Evolutionary conservation across 1,284 basidiomycete species (phyloP).

Genomic region (Cutaneotrichosporon dermatis): DNA sequence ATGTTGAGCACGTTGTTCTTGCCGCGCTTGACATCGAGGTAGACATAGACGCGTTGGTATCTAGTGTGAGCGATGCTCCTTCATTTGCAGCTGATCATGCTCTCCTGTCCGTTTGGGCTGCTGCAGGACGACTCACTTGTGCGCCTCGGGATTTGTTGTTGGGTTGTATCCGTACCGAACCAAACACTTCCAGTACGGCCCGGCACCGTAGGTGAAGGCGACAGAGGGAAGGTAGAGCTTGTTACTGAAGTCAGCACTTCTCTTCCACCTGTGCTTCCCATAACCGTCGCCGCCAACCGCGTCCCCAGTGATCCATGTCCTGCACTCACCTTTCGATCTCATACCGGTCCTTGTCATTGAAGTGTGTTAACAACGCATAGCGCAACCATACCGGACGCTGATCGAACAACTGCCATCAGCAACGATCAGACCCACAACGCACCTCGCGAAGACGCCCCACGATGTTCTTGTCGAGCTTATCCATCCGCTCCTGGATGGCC

Average conservation of each 20-base stretch:
- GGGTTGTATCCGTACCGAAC: conserved; percentile 88
- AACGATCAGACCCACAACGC: neutral
- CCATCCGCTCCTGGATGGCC: conserved; percentile 48
- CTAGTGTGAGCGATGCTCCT: conserved; percentile 46
- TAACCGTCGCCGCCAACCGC: too few species aligned
- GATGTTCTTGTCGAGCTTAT: conserved; percentile 58
- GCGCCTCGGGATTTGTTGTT: conserved; percentile 61
- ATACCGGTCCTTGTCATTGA: conserved; percentile 55
- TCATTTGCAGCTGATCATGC: too few species aligned
- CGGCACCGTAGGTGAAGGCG: conserved; percentile 83
- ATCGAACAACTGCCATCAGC: conserved; percentile 43
- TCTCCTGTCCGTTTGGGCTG: too few species aligned
- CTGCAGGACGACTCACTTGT: conserved; percentile 57
- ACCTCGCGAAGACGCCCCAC: conserved; percentile 34
- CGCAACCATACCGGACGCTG: conserved; percentile 86
- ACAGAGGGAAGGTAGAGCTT: conserved; percentile 52
- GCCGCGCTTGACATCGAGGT: conserved; percentile 24
- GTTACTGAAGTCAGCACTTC: conserved; percentile 31
- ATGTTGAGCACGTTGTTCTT: conserved; percentile 26
- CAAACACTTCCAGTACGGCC: conserved; percentile 87
- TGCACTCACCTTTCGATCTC: conserved; percentile 16
- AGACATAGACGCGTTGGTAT: conserved; percentile 76
- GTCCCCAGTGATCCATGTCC: neutral
- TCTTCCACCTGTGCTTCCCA: too few species aligned
- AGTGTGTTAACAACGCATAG: conserved; percentile 74